Conservation (phyloP, 331 rosid species). For the Phaseolus coccineus region DNA sequence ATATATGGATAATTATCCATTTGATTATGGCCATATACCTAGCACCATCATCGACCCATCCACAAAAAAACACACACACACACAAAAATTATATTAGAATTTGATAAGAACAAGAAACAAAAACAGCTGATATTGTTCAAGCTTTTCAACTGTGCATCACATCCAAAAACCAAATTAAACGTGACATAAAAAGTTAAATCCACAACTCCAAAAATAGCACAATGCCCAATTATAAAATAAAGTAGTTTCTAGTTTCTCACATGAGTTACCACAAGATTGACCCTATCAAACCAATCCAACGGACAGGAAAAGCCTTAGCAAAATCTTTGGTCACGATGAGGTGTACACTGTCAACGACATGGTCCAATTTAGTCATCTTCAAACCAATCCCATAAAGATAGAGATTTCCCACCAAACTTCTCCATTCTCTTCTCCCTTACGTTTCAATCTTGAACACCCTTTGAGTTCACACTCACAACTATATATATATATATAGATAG, state of each 20-base stretch:
- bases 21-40: slow-evolving; percentile 11
- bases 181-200: not conserved
- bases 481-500: slow-evolving; percentile 48
- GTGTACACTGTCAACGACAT: slow-evolving; percentile 45
- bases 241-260: not conserved
- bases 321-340: not conserved
- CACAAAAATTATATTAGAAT: not conserved
- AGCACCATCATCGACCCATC: not conserved
- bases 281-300: slow-evolving; percentile 30
- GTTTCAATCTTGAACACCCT: slow-evolving; percentile 51
- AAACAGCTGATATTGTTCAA: not conserved
- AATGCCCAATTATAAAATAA: not conserved
- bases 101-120: not conserved
- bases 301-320: slow-evolving; percentile 5
- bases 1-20: slow-evolving; percentile 39
- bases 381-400: slow-evolving; percentile 45
- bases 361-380: slow-evolving; percentile 68
- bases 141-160: not conserved
- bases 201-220: not conserved
- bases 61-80: not conserved
- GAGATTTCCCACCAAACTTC: slow-evolving; percentile 65
- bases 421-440: slow-evolving; percentile 48
- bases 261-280: not conserved
- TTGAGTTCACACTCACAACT: not conserved
- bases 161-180: not conserved